A percentile compares a stretch with the other conserved stretches of the same genome.
Evolutionary conservation across 2,329 filamentous ascomycete genomes (phyloP).

Genomic region (Lachnum nothofagi): DNA sequence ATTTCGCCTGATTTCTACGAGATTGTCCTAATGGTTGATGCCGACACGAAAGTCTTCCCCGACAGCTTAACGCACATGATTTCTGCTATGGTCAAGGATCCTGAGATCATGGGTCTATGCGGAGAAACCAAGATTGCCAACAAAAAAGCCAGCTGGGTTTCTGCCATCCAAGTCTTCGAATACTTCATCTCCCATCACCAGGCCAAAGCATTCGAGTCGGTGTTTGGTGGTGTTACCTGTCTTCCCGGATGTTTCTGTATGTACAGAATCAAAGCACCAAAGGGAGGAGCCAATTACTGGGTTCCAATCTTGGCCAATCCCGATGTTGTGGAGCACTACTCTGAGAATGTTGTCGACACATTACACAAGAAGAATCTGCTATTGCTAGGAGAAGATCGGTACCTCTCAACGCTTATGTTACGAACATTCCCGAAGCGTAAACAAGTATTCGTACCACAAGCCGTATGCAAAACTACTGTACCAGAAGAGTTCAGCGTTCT

Average conservation of each 20-base stretch:
- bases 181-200: conserved; percentile 99
- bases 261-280: conserved; percentile 99
- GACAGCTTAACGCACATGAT: conserved; percentile 98
- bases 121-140: conserved; percentile 99
- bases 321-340: conserved; percentile 98
- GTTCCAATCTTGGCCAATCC: conserved; percentile 97
- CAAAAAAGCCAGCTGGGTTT: conserved; percentile 90
- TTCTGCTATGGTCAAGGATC: conserved; percentile 97
- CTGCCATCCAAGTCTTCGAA: conserved; percentile 98
- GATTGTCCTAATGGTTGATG: conserved; percentile 96
- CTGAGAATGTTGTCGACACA: conserved; percentile 97
- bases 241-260: conserved; percentile 99
- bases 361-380: conserved; percentile 96
- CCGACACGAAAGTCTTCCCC: conserved; percentile 98
- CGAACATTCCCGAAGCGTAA: conserved; percentile 98
- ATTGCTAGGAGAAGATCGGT: conserved; percentile 87
- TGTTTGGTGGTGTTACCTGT: conserved; percentile 98
- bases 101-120: conserved; percentile 97
- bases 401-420: conserved; percentile 93
- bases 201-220: conserved; percentile 94
- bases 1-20: conserved; percentile 98
- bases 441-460: conserved; percentile 96
- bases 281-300: conserved; percentile 98
- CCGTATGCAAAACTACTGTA: conserved; percentile 97
- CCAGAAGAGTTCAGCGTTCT: conserved; percentile 89